Evolutionary conservation across 352 stramenopile species (phyloP), one percentile per base, ranked within the genome.

Genomic region (Pythium diclinum): DNA sequence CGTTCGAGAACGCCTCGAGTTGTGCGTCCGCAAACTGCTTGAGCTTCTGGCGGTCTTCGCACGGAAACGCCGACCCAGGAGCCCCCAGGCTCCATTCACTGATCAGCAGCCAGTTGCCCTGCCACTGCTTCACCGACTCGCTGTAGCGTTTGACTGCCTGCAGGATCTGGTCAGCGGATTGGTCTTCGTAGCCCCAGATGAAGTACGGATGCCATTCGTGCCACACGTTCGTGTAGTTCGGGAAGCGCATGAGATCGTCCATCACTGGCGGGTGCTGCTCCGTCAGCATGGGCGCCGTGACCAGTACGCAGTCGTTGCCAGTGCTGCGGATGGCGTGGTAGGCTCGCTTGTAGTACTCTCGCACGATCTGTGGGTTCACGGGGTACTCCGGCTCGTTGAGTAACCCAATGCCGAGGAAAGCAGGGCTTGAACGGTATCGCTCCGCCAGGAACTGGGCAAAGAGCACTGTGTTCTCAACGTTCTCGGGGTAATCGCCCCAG

Each of bases 81-180:
- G 83, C 73, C 0, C 74, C 87, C 6, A 92, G 73, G 68, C 85
- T 94, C 87, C 87, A 95, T 58, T 95, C 87, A 64, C 89, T 85
- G 51, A 95, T 81, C 19, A 94, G 74, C 52, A 95, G 65, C 77
- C 77, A 86, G 69, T 89, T 88, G 56, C 85, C 87, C 0, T 58
- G 47, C 87, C 87, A 95, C 8, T 56, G 64, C 11, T 74, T 63
- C 53, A 92, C 58, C 53, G 88, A 72, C 11, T 87, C 65, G 30
- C 75, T 75, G 55, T 89, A 91, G 30, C 73, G 64, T 59, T 75
- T 63, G 25, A 91, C 77, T 48, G 77, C 78, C n/a, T 73, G 32
- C 17, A 92, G 56, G 16, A 95, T 66, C 63, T 95, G 71, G 4
- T 86, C 62, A 21, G 75, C 72, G 38, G 53, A 78, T 56, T 92